phyloP scores from a whole-genome alignment of 1,284 basidiomycete species.

The Malassezia psittaci region DNA sequence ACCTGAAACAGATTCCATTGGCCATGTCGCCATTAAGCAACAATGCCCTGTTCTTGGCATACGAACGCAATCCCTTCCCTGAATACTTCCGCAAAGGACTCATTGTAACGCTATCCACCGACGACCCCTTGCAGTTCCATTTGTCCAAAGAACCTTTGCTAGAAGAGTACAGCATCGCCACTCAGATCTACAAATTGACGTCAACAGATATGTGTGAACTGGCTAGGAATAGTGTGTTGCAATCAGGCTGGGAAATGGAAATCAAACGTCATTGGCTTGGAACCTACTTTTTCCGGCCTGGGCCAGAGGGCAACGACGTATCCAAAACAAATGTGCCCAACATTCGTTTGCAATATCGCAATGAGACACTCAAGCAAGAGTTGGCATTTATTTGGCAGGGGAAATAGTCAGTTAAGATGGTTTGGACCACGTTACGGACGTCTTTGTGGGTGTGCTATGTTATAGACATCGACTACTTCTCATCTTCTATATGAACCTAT shows the following conservation, averaged over 20 bases:
- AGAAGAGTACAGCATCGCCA: constrained; percentile 96
- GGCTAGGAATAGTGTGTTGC: constrained; percentile 87
- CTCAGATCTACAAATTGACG: constrained; percentile 51
- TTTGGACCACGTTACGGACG: too few species aligned
- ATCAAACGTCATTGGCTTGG: constrained; percentile 82
- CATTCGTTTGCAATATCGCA: constrained; percentile 15
- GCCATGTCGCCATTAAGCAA: constrained; percentile 98
- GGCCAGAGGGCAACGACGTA: constrained; percentile 40
- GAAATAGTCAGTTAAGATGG: neutral
- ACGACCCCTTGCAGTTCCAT: constrained; percentile 60
- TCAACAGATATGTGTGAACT: constrained; percentile 63
- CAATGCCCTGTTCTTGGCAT: constrained; percentile 91
- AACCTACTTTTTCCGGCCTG: constrained; percentile 63
- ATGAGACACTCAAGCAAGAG: constrained; percentile 16
- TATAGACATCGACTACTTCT: neutral
- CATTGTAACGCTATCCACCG: constrained; percentile 92
- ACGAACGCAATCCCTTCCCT: constrained; percentile 92
- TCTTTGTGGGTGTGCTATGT: too few species aligned
- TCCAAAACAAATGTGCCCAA: constrained; percentile 72
- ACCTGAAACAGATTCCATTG: constrained; percentile 53
- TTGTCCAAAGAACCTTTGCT: constrained; percentile 64
- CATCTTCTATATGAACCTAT: constrained; percentile 1
- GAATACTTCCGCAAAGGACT: constrained; percentile 93
- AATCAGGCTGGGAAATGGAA: constrained; percentile 98
- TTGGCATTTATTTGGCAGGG: constrained; percentile 14